Evolutionary conservation across 2,329 filamentous ascomycete genomes (phyloP), one percentile per base, ranked within the genome.

Genomic region (Trichoderma oligosporum): DNA sequence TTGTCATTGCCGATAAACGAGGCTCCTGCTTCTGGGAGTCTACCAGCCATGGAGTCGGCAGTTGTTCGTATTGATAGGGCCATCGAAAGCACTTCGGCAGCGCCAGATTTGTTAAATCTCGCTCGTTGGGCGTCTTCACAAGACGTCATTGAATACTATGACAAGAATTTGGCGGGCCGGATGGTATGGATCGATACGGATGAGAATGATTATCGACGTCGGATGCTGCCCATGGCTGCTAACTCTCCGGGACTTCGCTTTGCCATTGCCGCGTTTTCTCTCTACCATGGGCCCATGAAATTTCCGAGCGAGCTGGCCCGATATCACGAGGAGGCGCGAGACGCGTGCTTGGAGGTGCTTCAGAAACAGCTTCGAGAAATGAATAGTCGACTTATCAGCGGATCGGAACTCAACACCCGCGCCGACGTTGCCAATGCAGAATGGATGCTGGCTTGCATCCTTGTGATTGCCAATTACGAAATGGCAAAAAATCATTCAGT

Each of bases 161-260:
- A 67, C 29, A 65, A 65, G 49, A 61, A 66, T 48, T 47, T 70
- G 24, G 67, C 66, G 3, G 64, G 66, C 5, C 60, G 68, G 9
- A 70, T 70, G 67, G 66, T 70, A 14, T 70, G 67, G 67, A 59
- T 69, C 16, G 67, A 70, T 48, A 66, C 67, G 8, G 62, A 61
- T 4, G 62, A 67, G 16, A 70, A 70, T 33, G 63, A 64, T 27
- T 70, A 70, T 56, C 62, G 67, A 2, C 63, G 62, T 4, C 61
- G 61, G 2, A 62, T 70, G 20, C 57, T 67, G 4, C 67, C 67
- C 7, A 51, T 64, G 42, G 67, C 63, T 11, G 62, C 62, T 25
- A 58, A 61, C n/a, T 62, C 62, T 2, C 67, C 67, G 7, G 67
- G 65, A 2, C 60, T 70, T 31, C 62, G 64, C 6, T 56, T 68